Evolutionary conservation across 768 basidiomycete species (phyloP).

Genomic region (Pleurotus sapidus): DNA sequence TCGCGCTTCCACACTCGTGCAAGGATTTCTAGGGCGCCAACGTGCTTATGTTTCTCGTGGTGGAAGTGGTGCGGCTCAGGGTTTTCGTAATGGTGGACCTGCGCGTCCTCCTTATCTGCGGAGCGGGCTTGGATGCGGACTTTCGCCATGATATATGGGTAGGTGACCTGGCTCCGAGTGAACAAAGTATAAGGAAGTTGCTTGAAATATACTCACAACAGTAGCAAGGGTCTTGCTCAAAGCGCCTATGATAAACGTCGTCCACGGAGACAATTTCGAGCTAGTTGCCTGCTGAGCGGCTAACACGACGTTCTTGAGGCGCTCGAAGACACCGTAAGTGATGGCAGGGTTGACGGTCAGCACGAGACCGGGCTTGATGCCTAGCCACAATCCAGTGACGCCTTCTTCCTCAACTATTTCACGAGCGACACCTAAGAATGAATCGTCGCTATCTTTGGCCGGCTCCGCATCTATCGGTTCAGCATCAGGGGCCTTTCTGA

Average conservation of each 20-base stretch:
- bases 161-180: constrained; percentile 65
- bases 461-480: not conserved
- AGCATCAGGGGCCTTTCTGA: not conserved
- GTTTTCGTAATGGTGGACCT: constrained; percentile 33
- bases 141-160: constrained; percentile 96
- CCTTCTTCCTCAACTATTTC: constrained; percentile 92
- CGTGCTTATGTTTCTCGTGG: constrained; percentile 46
- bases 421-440: constrained; percentile 74
- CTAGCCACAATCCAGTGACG: constrained; percentile 86
- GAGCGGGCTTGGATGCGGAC: constrained; percentile 89
- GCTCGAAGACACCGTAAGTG: constrained; percentile 93
- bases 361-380: constrained; percentile 89
- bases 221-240: constrained; percentile 95
- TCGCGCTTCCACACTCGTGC: constrained; percentile 66
- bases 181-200: not conserved
- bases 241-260: constrained; percentile 86
- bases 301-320: constrained; percentile 75
- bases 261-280: constrained; percentile 70
- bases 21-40: constrained; percentile 79
- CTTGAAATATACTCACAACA: constrained; percentile 53
- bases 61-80: constrained; percentile 33
- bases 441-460: constrained; percentile 28
- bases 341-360: constrained; percentile 97
- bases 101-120: constrained; percentile 50
- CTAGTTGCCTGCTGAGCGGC: constrained; percentile 46